Evolutionary conservation across 2,329 filamentous ascomycete species (phyloP).

Genomic region (Scedosporium minutisporum): DNA sequence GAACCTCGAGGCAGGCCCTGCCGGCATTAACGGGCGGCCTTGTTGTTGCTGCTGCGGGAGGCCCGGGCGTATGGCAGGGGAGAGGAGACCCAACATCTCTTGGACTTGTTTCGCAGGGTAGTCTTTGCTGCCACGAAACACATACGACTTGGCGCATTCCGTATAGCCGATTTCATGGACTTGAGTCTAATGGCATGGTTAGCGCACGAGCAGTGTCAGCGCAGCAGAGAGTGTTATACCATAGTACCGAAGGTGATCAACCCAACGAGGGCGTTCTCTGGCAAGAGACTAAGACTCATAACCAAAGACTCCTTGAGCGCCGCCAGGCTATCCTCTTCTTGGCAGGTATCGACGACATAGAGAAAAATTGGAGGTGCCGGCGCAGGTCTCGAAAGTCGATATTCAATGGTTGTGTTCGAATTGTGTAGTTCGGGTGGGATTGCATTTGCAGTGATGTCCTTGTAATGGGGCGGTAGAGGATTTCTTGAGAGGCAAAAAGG

Average conservation of each 20-base stretch:
- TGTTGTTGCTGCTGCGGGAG: constrained; percentile 55
- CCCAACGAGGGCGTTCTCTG: constrained; percentile 72
- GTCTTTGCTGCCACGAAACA: constrained; percentile 96
- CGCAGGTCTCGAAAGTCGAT: constrained; percentile 70
- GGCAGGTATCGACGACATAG: constrained; percentile 80
- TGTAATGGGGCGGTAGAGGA: constrained; percentile 75
- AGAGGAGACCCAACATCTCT: constrained; percentile 86
- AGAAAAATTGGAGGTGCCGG: constrained; percentile 79
- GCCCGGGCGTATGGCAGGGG: constrained; percentile 63
- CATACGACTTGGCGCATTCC: constrained; percentile 96
- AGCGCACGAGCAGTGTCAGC: constrained; percentile 8
- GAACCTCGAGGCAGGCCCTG: constrained; percentile 80
- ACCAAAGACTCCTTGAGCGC: constrained; percentile 79
- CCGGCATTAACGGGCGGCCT: constrained; percentile 62
- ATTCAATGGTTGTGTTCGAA: constrained; percentile 82
- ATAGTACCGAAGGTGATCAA: constrained; percentile 88
- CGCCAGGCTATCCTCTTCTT: constrained; percentile 76
- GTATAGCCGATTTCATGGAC: constrained; percentile 97
- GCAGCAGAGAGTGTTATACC: constrained; percentile 38
- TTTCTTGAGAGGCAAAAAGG: constrained; percentile 81
- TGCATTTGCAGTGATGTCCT: constrained; percentile 75
- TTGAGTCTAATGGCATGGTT: constrained; percentile 53
- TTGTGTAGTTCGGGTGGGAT: constrained; percentile 78
- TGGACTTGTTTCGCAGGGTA: constrained; percentile 98
- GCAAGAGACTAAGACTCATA: constrained; percentile 74